phyloP scores from a whole-genome alignment of 129 eudicot species.

The Logfia minima region DNA sequence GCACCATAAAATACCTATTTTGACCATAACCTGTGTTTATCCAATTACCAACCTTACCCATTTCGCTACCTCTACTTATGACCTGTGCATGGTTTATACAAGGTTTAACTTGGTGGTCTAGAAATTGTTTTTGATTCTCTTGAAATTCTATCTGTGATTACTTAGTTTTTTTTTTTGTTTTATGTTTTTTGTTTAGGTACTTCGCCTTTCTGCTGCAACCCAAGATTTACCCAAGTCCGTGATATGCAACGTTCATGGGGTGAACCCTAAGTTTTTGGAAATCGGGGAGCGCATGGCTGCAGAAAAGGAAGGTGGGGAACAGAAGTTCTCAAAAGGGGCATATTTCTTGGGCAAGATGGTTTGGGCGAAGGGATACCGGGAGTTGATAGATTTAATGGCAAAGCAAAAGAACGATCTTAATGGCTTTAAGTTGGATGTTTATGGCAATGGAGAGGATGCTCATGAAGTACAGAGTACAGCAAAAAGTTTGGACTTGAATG shows the following conservation, averaged over 20 bases:
- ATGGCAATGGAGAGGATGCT: slow-evolving; percentile 96
- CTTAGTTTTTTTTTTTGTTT: neutral
- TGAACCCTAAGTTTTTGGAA: slow-evolving; percentile 79
- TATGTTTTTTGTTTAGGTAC: slow-evolving; percentile 50
- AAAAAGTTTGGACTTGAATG: slow-evolving; percentile 58
- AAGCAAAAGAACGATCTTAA: slow-evolving; percentile 75
- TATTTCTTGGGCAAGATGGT: slow-evolving; percentile 99
- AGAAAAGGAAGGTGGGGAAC: slow-evolving; percentile 67
- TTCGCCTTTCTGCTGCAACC: slow-evolving; percentile 97
- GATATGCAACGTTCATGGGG: slow-evolving; percentile 93
- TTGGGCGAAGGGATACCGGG: slow-evolving; percentile 97
- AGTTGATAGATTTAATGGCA: slow-evolving; percentile 75
- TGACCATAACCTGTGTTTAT: neutral
- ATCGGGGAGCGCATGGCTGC: slow-evolving; percentile 81
- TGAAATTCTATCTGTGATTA: neutral
- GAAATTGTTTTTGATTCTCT: neutral
- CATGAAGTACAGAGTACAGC: slow-evolving; percentile 87
- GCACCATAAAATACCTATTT: neutral
- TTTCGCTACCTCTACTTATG: neutral
- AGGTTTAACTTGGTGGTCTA: neutral
- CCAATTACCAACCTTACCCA: neutral
- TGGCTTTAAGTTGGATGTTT: slow-evolving; percentile 88
- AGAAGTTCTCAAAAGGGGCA: slow-evolving; percentile 82
- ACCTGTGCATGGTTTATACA: neutral
- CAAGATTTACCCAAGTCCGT: slow-evolving; percentile 90